Evolutionary conservation across 106 monocot genomes (phyloP).

Genomic region (Dendrobium nobile): DNA sequence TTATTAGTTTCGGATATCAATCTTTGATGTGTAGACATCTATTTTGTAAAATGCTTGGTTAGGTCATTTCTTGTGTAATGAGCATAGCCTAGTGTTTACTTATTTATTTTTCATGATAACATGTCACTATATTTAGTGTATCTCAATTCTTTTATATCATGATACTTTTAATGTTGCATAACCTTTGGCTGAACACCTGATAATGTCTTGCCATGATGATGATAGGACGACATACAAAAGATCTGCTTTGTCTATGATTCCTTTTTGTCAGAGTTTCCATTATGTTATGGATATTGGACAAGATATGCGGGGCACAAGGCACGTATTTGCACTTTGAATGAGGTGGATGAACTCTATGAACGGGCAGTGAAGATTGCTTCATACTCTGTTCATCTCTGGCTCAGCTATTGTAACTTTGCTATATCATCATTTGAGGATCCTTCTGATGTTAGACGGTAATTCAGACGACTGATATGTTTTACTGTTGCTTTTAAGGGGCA

Average conservation of each 20-base stretch:
- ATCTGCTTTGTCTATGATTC: slow-evolving; percentile 55
- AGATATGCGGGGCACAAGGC: slow-evolving; percentile 63
- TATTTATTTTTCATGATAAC: neutral
- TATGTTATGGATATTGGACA: slow-evolving; percentile 80
- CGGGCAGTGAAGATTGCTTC: slow-evolving; percentile 51
- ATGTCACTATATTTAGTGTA: neutral
- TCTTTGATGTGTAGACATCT: neutral
- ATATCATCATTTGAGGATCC: slow-evolving; percentile 55
- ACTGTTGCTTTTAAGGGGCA: neutral
- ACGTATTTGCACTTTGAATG: slow-evolving; percentile 30
- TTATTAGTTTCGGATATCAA: slow-evolving; percentile 5
- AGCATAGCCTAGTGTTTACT: neutral
- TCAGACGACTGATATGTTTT: neutral
- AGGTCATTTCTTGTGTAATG: neutral
- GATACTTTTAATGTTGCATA: neutral
- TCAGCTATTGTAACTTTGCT: slow-evolving; percentile 69
- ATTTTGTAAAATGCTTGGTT: neutral
- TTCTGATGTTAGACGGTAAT: slow-evolving; percentile 70
- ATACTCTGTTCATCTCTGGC: slow-evolving; percentile 76
- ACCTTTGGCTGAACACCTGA: neutral
- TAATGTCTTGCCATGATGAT: slow-evolving; percentile 2
- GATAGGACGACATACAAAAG: slow-evolving; percentile 54
- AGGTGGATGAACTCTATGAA: slow-evolving; percentile 64
- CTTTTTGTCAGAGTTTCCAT: slow-evolving; percentile 71
- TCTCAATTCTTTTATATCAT: neutral